Evolutionary conservation across 257 asterid genomes (phyloP).

Genomic region (Nicotiana tomentosiformis): DNA sequence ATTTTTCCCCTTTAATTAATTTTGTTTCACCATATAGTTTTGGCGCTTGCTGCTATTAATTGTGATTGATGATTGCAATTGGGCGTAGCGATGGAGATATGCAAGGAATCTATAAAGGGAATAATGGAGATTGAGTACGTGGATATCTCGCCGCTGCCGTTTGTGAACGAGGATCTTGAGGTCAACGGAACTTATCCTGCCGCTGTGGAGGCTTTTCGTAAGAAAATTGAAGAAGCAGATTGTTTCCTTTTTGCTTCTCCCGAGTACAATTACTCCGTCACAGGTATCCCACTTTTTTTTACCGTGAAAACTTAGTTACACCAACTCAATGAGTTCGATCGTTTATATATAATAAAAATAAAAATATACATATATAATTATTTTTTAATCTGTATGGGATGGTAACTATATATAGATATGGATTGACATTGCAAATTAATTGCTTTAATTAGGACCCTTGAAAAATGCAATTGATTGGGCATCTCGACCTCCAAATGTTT

Average conservation of each 20-base stretch:
- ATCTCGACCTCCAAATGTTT: conserved; percentile 77
- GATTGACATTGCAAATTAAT: too few species aligned
- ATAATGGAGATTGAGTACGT: conserved; percentile 62
- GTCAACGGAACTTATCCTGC: conserved; percentile 63
- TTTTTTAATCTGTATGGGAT: not conserved
- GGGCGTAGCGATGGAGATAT: conserved; percentile 50
- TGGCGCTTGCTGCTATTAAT: not conserved
- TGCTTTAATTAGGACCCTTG: conserved; percentile 42
- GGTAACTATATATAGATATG: too few species aligned
- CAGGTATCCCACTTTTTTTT: conserved; percentile 35
- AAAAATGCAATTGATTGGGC: conserved; percentile 96
- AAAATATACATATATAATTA: too few species aligned
- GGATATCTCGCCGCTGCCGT: conserved; percentile 66
- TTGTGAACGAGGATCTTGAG: conserved; percentile 78
- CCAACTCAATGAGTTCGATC: too few species aligned
- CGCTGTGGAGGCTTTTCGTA: conserved; percentile 72
- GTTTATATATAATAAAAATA: too few species aligned
- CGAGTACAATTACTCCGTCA: conserved; percentile 76
- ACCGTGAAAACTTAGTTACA: too few species aligned
- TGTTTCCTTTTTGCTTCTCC: conserved; percentile 79
- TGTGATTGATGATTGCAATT: not conserved
- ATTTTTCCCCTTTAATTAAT: too few species aligned
- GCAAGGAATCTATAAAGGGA: conserved; percentile 49
- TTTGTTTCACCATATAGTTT: not conserved
- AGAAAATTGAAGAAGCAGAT: conserved; percentile 73